Evolutionary conservation across 2,329 filamentous ascomycete species (phyloP).

Genomic region (Colletotrichum phormii): DNA sequence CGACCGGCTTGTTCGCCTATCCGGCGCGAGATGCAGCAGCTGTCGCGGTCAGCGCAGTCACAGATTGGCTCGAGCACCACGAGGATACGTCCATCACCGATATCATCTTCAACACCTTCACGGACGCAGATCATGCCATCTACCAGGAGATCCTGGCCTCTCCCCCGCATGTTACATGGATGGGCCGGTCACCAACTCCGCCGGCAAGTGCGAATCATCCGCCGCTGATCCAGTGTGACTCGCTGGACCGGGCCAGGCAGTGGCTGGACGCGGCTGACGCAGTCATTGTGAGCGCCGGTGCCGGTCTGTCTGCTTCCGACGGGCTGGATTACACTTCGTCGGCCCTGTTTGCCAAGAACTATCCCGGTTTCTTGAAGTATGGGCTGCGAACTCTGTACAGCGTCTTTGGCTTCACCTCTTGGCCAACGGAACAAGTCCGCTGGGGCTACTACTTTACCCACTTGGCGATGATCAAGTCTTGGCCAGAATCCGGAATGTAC

Average conservation of each 20-base stretch:
- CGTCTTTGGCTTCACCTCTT: constrained; percentile 46
- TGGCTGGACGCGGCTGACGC: constrained; percentile 43
- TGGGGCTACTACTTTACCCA: constrained; percentile 50
- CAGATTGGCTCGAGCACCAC: constrained; percentile 43
- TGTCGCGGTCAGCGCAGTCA: constrained; percentile 41
- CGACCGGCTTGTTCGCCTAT: constrained; percentile 50
- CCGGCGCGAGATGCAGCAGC: constrained; percentile 43
- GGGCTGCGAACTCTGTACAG: constrained; percentile 46
- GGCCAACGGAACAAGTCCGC: constrained; percentile 43
- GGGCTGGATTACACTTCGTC: constrained; percentile 48
- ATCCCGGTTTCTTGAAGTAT: constrained; percentile 44
- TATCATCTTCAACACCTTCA: constrained; percentile 48
- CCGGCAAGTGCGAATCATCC: constrained; percentile 1
- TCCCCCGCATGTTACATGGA: background rate
- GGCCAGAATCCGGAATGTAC: constrained; percentile 43
- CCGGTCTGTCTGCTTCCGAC: constrained; percentile 48
- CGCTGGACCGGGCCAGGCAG: constrained; percentile 24
- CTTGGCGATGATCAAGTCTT: constrained; percentile 42
- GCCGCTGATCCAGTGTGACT: constrained; percentile 15
- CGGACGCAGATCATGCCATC: constrained; percentile 40
- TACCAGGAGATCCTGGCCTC: constrained; percentile 32
- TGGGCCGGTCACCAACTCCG: background rate
- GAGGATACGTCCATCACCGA: constrained; percentile 43
- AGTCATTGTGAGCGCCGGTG: constrained; percentile 47
- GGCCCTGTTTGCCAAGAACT: constrained; percentile 44